These are phyloP conservation scores for Sisymbrium altissimum DNA, from an alignment of 345 rosid species.

Conservation along the genomic window DNA sequence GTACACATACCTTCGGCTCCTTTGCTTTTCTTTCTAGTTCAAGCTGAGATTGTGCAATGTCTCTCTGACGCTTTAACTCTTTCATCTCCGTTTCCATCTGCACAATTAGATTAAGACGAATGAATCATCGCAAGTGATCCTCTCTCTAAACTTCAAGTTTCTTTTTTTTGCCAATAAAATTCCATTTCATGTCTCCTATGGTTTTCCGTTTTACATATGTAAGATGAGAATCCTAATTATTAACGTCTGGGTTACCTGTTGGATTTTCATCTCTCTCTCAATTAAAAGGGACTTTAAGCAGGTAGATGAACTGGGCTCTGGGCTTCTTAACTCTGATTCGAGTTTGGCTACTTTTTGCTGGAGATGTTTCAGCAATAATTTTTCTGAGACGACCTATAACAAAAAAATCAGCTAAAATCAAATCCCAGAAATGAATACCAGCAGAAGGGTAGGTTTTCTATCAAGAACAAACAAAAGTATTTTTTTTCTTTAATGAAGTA, in stretches of 20 bases:
- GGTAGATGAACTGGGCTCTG: conserved; percentile 61
- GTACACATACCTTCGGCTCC: conserved; percentile 62
- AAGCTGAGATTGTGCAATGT: conserved; percentile 74
- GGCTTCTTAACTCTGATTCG: conserved; percentile 82
- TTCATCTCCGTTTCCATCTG: conserved; percentile 89
- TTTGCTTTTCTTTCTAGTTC: conserved; percentile 65
- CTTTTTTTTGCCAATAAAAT: background rate
- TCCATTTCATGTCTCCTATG: background rate
- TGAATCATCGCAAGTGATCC: background rate
- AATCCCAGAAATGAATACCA: background rate
- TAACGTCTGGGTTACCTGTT: conserved; percentile 47
- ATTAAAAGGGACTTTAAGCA: conserved; percentile 52
- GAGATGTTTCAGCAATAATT: conserved; percentile 66
- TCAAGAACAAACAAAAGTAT: background rate
- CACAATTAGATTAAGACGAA: conserved; percentile 19
- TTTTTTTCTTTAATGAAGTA: background rate
- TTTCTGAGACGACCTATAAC: conserved; percentile 73
- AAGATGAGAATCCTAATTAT: background rate
- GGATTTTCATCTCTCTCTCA: conserved; percentile 74
- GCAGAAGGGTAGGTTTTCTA: conserved; percentile 2
- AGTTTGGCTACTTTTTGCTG: conserved; percentile 95
- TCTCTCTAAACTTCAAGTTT: background rate
- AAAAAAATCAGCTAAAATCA: conserved; percentile 6
- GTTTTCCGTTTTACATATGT: background rate
- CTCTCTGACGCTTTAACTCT: conserved; percentile 95